Base-by-base conservation (phyloP, 106 monocot species). In the Alisma plantagoaquatica region DNA sequence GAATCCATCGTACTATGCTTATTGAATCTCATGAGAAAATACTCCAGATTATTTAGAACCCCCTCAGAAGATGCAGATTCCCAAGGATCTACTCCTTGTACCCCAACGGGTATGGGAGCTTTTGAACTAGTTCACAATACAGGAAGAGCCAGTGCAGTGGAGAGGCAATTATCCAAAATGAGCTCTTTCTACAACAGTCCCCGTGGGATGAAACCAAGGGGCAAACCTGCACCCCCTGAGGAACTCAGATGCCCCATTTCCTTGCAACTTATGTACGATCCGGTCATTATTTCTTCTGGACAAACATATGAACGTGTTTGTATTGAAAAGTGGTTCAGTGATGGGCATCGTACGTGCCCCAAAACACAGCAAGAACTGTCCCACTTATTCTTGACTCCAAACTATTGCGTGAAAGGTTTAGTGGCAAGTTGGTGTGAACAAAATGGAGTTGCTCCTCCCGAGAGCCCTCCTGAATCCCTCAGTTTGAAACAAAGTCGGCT, bases 401-500 rank as follows among this genome's bases (percentile, higher is more conserved):
- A 98, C 49, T 82, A 82, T 64, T 96, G 89, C 71, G 85, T 85
- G 10, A 90, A 98, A 70, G 82, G 82, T 2, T 72, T 90, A 47
- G 90, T 98, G 54, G 55, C 82, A 47, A 98, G 74, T 72, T 98
- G 90, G 90, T 98, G 90, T 51, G 90, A 90, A 56, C 90, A 98
- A 44, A 73, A 96, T 57, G 78, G 73, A n/a, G 18, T 90, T 45
- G 63, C 84, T 17, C 27, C 69, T 43, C 98, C 85, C 19, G 70
- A 69, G 52, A 60, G 75, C 15, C 89, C 81, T 18, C 96, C 96
- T 0, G 84, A 70, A 25, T 63, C 84, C 43, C 69, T 84, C 52
- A 84, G 88, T 52, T 23, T 73, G n/a, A 68, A 76, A 54, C 73
- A 65, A 52, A 77, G 87, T 79, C 63, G 70, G 46, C 19, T 70